These are phyloP conservation scores for Globisporangium nagaii DNA, from an alignment of 352 stramenopile genomes.

Conservation along the genomic window DNA sequence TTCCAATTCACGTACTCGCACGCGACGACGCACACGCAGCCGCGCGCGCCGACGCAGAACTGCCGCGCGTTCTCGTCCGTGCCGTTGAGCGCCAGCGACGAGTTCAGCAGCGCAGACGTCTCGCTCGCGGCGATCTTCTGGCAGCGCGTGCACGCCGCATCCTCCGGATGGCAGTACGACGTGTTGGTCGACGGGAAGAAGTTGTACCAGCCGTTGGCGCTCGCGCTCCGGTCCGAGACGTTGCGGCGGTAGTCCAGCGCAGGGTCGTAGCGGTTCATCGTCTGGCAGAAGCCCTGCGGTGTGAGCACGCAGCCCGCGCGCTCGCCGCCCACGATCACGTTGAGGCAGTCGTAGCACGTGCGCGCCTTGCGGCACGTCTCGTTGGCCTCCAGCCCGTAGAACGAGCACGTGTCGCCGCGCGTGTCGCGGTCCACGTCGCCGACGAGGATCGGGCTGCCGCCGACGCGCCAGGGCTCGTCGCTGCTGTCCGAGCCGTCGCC, in stretches of 20 bases:
- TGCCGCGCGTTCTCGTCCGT: constrained; percentile 32
- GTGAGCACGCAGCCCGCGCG: constrained; percentile 45
- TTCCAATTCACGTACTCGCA: constrained; percentile 54
- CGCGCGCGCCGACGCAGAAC: constrained; percentile 43
- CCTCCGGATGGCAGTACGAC: constrained; percentile 50
- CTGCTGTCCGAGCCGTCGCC: constrained; percentile 11
- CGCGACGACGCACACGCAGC: constrained; percentile 62
- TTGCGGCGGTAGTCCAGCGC: constrained; percentile 56
- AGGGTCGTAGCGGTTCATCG: constrained; percentile 43
- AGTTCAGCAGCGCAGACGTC: constrained; percentile 14
- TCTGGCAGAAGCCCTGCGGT: constrained; percentile 47
- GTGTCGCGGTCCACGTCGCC: constrained; percentile 34
- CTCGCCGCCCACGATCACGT: constrained; percentile 26
- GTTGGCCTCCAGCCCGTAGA: constrained; percentile 36
- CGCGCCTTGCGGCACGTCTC: constrained; percentile 48
- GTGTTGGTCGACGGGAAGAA: constrained; percentile 62
- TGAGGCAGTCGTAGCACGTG: constrained; percentile 70
- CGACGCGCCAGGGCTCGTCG: background rate
- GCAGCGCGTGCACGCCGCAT: constrained; percentile 51
- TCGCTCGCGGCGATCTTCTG: constrained; percentile 20
- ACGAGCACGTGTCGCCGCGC: constrained; percentile 54
- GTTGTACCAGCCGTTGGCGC: constrained; percentile 40
- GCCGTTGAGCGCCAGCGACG: constrained; percentile 26
- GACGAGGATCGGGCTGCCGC: constrained; percentile 14
- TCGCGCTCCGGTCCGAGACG: constrained; percentile 26